A percentile compares a stretch with the other conserved stretches of the same genome.
Conservation (phyloP, 2,329 filamentous ascomycete genomes). For the Clarireedia paspali region DNA sequence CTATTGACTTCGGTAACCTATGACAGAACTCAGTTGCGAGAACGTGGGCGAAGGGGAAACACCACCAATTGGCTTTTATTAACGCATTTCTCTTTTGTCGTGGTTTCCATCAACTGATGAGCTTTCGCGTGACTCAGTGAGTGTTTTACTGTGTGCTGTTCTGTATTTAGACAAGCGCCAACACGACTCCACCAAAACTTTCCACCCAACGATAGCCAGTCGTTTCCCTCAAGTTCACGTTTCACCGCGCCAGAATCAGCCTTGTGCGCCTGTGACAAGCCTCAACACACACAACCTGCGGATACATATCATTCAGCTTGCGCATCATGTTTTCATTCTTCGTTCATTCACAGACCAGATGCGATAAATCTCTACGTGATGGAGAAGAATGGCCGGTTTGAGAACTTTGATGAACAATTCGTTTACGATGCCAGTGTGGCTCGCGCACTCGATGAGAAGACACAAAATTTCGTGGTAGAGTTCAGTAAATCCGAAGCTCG, state of each 20-base stretch:
- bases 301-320: not conserved
- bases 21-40: not conserved
- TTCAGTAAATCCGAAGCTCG: slow-evolving; percentile 49
- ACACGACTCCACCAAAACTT: not conserved
- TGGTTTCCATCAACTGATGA: not conserved
- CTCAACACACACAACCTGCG: not conserved
- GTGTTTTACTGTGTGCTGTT: not conserved
- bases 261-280: slow-evolving; percentile 1
- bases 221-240: slow-evolving; percentile 1
- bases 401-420: slow-evolving; percentile 43
- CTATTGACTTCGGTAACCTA: not conserved
- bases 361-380: slow-evolving; percentile 8
- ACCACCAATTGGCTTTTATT: not conserved
- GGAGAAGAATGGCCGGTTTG: slow-evolving; percentile 16
- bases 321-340: slow-evolving; percentile 2
- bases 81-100: not conserved
- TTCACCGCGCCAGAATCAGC: slow-evolving; percentile 5
- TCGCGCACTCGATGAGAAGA: slow-evolving; percentile 34
- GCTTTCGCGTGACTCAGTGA: slow-evolving; percentile 1
- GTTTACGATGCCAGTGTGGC: slow-evolving; percentile 39
- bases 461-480: slow-evolving; percentile 57
- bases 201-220: slow-evolving; percentile 3
- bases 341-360: not conserved
- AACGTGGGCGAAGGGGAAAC: not conserved
- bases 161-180: slow-evolving; percentile 4